Conservation (phyloP, 2,329 filamentous ascomycete species). For the Paracamarosporium sp. region DNA sequence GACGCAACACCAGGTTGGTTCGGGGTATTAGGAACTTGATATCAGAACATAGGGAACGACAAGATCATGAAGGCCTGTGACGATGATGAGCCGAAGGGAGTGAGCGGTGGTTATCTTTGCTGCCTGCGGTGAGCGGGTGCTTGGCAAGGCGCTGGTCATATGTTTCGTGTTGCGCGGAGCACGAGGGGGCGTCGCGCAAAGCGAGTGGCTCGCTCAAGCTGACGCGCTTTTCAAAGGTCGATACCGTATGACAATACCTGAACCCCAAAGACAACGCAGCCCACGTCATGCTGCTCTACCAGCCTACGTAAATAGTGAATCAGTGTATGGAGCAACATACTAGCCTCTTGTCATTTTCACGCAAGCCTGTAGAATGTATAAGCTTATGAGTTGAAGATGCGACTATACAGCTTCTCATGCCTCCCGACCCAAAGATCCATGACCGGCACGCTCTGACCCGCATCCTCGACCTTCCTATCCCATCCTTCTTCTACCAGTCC, state of each 20-base stretch:
- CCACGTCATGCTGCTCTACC: background rate
- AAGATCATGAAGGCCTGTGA: background rate
- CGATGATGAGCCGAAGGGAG: too few species aligned
- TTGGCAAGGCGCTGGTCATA: constrained; percentile 19
- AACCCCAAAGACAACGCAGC: background rate
- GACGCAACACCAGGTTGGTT: constrained; percentile 7
- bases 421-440: constrained; percentile 85
- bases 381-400: constrained; percentile 80
- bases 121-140: constrained; percentile 8
- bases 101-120: constrained; percentile 10
- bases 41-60: background rate
- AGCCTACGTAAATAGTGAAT: background rate
- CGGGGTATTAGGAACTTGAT: background rate
- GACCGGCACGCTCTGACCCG: constrained; percentile 76
- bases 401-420: constrained; percentile 82
- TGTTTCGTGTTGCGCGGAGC: constrained; percentile 16
- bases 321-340: background rate
- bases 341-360: background rate
- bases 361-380: background rate
- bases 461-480: constrained; percentile 66
- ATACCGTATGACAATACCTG: background rate
- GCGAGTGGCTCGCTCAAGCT: constrained; percentile 9
- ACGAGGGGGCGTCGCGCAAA: constrained; percentile 17
- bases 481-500: constrained; percentile 67
- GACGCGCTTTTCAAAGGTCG: background rate